These are phyloP conservation scores for Xylaria sp. DNA, from an alignment of 2,329 filamentous ascomycete genomes.

Conservation along the genomic window DNA sequence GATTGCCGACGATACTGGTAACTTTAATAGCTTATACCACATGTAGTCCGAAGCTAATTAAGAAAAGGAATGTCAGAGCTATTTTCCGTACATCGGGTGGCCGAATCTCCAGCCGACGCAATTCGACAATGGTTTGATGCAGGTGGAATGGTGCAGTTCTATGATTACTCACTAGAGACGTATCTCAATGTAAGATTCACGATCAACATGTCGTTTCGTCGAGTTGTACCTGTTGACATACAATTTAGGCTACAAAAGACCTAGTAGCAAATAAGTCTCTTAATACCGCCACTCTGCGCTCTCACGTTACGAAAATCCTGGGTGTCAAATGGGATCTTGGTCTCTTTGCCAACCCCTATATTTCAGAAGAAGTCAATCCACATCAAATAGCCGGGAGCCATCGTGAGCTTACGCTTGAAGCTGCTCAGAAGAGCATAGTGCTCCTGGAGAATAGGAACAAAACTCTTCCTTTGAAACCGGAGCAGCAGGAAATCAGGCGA, in stretches of 20 bases:
- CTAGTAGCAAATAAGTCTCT: conserved; percentile 46
- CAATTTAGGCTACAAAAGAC: conserved; percentile 38
- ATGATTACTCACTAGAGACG: conserved; percentile 49
- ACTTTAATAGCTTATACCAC: not conserved
- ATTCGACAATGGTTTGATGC: conserved; percentile 52
- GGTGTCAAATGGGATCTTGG: conserved; percentile 51
- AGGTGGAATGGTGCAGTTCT: conserved; percentile 53
- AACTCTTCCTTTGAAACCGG: conserved; percentile 45
- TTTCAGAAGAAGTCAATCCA: conserved; percentile 44
- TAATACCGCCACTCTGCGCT: conserved; percentile 43
- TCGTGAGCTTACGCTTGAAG: conserved; percentile 46
- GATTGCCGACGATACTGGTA: conserved; percentile 50
- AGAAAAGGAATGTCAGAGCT: conserved; percentile 41
- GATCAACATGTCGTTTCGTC: conserved; percentile 39
- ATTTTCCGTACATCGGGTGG: conserved; percentile 45
- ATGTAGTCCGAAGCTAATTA: conserved; percentile 13
- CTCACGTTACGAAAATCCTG: conserved; percentile 46
- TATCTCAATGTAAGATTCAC: conserved; percentile 43
- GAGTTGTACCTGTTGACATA: conserved; percentile 39
- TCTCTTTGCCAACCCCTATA: conserved; percentile 47
- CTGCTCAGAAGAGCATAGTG: conserved; percentile 50
- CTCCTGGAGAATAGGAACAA: conserved; percentile 49
- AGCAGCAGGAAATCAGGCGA: conserved; percentile 39
- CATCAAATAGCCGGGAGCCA: conserved; percentile 44
- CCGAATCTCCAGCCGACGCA: conserved; percentile 45